A percentile compares a stretch with the other conserved stretches of the same genome.
Evolutionary conservation across 1,139 yeast genomes (phyloP).

Genomic region (Kodamaea sp.): DNA sequence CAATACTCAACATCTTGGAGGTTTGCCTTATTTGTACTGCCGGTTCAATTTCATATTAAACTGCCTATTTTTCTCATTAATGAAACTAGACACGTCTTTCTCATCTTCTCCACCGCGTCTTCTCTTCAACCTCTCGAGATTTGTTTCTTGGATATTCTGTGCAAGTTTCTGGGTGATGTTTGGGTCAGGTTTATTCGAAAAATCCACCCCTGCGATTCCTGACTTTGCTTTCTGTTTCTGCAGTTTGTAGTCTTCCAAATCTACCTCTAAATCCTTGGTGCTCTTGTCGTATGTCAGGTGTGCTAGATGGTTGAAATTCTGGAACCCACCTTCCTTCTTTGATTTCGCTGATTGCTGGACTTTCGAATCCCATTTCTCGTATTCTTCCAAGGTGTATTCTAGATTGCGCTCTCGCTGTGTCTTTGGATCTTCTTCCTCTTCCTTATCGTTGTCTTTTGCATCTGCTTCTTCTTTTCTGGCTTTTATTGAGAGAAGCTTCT

Average conservation of each 20-base stretch:
- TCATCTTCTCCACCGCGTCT: slow-evolving; percentile 35
- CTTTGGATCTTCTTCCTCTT: slow-evolving; percentile 33
- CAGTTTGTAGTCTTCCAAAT: slow-evolving; percentile 41
- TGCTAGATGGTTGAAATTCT: slow-evolving; percentile 54
- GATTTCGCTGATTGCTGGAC: slow-evolving; percentile 20
- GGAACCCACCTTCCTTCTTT: slow-evolving; percentile 21
- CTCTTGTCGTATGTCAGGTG: slow-evolving; percentile 55
- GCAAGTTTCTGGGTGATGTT: slow-evolving; percentile 44
- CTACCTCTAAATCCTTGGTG: slow-evolving; percentile 39
- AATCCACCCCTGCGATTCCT: slow-evolving; percentile 2
- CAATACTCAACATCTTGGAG: too few species aligned
- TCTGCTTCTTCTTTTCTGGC: slow-evolving; percentile 28
- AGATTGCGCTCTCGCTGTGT: slow-evolving; percentile 49
- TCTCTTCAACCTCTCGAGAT: slow-evolving; percentile 28
- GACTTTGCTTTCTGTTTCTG: slow-evolving; percentile 22
- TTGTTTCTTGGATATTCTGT: slow-evolving; percentile 36
- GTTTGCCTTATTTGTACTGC: slow-evolving; percentile 43
- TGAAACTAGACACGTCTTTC: slow-evolving; percentile 39
- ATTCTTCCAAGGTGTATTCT: slow-evolving; percentile 68
- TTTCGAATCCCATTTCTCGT: slow-evolving; percentile 63
- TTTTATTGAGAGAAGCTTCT: slow-evolving; percentile 10
- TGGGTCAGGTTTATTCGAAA: slow-evolving; percentile 32
- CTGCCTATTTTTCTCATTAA: slow-evolving; percentile 77
- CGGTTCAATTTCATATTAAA: slow-evolving; percentile 74
- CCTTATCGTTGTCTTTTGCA: slow-evolving; percentile 17